Percentiles rank a stretch among this genome's conserved stretches.
These are phyloP conservation scores for Allomyces macrogynus DNA, from an alignment of 192 early-diverging fungal species.

Conservation along the genomic window DNA sequence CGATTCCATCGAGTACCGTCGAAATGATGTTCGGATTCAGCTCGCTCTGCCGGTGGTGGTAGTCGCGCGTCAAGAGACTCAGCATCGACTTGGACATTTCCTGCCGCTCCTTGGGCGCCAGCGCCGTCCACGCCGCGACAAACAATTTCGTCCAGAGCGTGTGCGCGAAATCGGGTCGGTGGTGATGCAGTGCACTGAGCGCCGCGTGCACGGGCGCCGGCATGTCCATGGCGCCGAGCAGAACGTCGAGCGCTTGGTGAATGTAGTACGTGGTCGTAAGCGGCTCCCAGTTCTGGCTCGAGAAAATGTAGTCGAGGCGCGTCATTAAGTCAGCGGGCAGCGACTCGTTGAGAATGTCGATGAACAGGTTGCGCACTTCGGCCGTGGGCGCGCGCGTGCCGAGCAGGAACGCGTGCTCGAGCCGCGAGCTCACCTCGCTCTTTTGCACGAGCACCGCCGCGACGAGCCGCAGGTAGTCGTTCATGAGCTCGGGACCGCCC, in stretches of 20 bases:
- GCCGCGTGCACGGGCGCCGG: constrained; percentile 22
- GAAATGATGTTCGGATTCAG: constrained; percentile 87
- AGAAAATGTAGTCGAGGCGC: constrained; percentile 71
- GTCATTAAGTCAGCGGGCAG: constrained; percentile 41
- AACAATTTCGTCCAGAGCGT: constrained; percentile 68
- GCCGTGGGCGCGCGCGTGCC: constrained; percentile 70
- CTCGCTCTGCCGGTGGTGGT: constrained; percentile 59
- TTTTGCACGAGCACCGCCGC: constrained; percentile 39
- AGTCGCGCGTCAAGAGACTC: constrained; percentile 71
- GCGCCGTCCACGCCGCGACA: constrained; percentile 56
- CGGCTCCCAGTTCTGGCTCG: constrained; percentile 89
- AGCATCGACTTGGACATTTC: constrained; percentile 66
- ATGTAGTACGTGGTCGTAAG: constrained; percentile 75
- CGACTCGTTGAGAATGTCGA: constrained; percentile 59
- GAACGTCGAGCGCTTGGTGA: constrained; percentile 70
- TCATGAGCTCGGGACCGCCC: constrained; percentile 43
- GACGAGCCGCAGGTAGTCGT: constrained; percentile 78
- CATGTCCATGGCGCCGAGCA: constrained; percentile 43
- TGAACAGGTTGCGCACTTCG: constrained; percentile 55
- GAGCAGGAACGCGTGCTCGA: constrained; percentile 86
- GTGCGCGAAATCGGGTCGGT: constrained; percentile 44
- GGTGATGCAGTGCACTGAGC: constrained; percentile 40
- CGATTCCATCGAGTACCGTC: constrained; percentile 69
- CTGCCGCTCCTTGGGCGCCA: constrained; percentile 57
- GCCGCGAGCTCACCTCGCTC: constrained; percentile 74